These are phyloP conservation scores for Neopestalotiopsis rosae DNA, from an alignment of 2,329 filamentous ascomycete genomes.

Conservation along the genomic window DNA sequence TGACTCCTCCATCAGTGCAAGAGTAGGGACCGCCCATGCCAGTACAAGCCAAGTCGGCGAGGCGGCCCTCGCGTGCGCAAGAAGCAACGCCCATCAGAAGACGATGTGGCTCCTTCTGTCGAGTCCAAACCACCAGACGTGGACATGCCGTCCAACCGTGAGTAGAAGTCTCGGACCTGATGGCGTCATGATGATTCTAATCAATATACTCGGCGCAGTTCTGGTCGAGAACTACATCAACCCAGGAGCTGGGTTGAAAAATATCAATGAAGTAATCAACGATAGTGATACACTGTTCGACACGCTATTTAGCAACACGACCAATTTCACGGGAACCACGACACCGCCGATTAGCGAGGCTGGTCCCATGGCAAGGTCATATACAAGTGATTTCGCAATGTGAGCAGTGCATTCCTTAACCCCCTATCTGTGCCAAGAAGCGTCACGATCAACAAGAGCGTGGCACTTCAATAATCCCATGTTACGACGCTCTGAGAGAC, in stretches of 20 bases:
- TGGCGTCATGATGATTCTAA: conserved; percentile 24
- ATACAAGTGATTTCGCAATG: conserved; percentile 45
- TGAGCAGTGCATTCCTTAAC: conserved; percentile 32
- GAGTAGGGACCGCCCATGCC: conserved; percentile 45
- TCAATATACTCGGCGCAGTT: conserved; percentile 24
- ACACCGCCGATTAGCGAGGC: conserved; percentile 20
- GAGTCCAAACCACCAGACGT: conserved; percentile 36
- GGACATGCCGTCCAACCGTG: conserved; percentile 34
- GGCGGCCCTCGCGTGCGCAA: conserved; percentile 49
- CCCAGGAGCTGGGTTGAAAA: conserved; percentile 53
- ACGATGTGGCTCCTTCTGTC: conserved; percentile 32
- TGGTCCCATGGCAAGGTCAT: conserved; percentile 46
- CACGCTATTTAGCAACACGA: conserved; percentile 41
- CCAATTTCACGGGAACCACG: conserved; percentile 25
- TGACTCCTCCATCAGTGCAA: conserved; percentile 38
- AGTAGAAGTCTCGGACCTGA: conserved; percentile 29
- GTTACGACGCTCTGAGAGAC: background rate
- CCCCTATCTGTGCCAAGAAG: background rate
- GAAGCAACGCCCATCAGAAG: conserved; percentile 37
- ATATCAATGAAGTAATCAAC: conserved; percentile 49
- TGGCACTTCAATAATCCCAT: background rate
- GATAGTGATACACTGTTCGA: conserved; percentile 56
- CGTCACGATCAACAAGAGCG: background rate
- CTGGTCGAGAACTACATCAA: conserved; percentile 47
- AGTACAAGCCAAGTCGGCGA: conserved; percentile 49